Evolutionary conservation across 2,329 filamentous ascomycete genomes (phyloP), one percentile per base, ranked within the genome.

Genomic region (Sphaceloma murrayae): DNA sequence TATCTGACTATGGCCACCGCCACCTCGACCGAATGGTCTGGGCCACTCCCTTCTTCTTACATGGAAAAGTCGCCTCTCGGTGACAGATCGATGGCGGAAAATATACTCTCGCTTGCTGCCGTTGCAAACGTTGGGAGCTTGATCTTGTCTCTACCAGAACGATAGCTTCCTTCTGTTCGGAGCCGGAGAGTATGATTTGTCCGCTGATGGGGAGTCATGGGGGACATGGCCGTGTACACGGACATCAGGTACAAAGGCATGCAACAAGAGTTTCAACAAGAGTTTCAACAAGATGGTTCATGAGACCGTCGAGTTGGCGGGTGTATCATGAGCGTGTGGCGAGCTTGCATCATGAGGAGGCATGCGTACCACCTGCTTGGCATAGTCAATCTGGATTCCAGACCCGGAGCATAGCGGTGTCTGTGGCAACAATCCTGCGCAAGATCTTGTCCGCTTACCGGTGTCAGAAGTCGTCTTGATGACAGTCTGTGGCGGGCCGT

Each of bases 351-450:
- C n/a, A n/a, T n/a, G n/a, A n/a, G n/a, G n/a, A n/a, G n/a, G n/a
- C n/a, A n/a, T n/a, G n/a, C n/a, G n/a, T 11, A 19, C 16, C 34
- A 24, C 16, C 18, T 14, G 9, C 17, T 38, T 38, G 34, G 16
- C 34, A 38, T 38, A 13, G 19, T 24, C 4, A 11, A 14, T 38
- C 34, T 19, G 27, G 34, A 19, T 26, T 14, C 11, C 16, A 7
- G 11, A 10, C 17, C 14, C 24, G 36, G 24, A 29, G 19, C 24
- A 27, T 40, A 16, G 36, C 24, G 36, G 36, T 40, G 24, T 11
- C 36, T 40, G 13, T 29, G 16, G 36, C 36, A 40, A 40, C 36
- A 40, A 40, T 40, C 36, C 19, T 7, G n/a, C 11, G 14, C 24
- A 18, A 19, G 30, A 40, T 29, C 9, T 40, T 40, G 19, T 40